These are phyloP conservation scores for Sphaerulina populicola DNA, from an alignment of 2,329 filamentous ascomycete genomes.

Conservation along the genomic window DNA sequence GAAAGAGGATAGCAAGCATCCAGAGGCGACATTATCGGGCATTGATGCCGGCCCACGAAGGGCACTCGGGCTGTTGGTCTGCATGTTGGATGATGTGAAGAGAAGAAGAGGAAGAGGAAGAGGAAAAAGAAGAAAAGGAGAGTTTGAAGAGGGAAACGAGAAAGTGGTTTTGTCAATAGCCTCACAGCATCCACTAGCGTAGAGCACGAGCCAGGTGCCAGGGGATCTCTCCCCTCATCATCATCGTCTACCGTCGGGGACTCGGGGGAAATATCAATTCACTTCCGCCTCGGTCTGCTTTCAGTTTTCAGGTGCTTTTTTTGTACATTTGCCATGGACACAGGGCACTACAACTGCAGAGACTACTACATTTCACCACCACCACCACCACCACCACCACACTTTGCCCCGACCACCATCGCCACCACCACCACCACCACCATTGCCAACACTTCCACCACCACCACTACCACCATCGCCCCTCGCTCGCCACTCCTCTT, in stretches of 20 bases:
- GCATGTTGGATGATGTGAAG: constrained; percentile 18
- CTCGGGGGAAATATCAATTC: too few relatives aligned
- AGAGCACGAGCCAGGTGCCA: background rate
- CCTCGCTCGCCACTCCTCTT: constrained; percentile 9
- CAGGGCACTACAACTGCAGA: constrained; percentile 33
- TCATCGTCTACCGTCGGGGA: background rate
- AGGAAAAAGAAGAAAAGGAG: constrained; percentile 7
- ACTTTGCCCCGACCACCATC: constrained; percentile 24
- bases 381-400: too few relatives aligned
- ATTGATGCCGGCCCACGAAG: constrained; percentile 14
- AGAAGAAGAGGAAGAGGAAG: constrained; percentile 8
- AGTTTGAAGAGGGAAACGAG: background rate
- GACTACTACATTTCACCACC: constrained; percentile 30
- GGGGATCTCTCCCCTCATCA: background rate
- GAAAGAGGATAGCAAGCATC: constrained; percentile 24
- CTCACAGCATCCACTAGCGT: background rate
- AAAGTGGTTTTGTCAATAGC: constrained; percentile 1
- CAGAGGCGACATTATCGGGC: constrained; percentile 13
- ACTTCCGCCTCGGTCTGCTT: too few relatives aligned
- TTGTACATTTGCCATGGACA: constrained; percentile 25
- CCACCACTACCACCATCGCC: constrained; percentile 17
- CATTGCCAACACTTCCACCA: too few relatives aligned
- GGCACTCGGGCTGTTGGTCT: constrained; percentile 11
- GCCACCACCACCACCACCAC: too few relatives aligned
- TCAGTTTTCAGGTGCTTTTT: background rate